Evolutionary conservation across 352 stramenopile genomes (phyloP).

Genomic region (Pythium apleroticum): DNA sequence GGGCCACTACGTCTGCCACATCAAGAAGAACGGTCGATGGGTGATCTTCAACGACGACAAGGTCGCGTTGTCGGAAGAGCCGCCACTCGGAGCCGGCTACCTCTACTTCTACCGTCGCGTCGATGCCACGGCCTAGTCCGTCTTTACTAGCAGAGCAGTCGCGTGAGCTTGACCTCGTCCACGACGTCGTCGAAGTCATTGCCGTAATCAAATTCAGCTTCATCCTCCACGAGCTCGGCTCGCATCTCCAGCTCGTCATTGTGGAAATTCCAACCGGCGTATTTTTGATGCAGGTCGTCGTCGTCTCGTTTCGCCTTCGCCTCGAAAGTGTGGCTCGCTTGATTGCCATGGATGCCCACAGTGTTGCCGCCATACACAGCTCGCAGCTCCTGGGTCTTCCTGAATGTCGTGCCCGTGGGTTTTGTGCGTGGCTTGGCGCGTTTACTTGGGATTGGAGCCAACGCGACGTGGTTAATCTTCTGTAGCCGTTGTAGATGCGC

Average conservation of each 20-base stretch:
- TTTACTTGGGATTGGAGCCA: not conserved
- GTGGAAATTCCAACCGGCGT: constrained; percentile 26
- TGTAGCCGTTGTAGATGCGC: constrained; percentile 3
- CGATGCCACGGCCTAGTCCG: constrained; percentile 28
- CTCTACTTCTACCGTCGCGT: constrained; percentile 93
- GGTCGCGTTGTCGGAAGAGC: constrained; percentile 93
- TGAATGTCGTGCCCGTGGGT: not conserved
- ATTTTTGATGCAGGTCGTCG: constrained; percentile 19
- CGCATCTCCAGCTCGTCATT: constrained; percentile 27
- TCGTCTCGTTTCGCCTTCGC: not conserved
- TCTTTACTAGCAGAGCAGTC: constrained; percentile 45
- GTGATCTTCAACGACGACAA: constrained; percentile 99
- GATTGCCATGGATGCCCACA: not conserved
- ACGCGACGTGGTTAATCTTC: not conserved
- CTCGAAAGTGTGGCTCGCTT: not conserved
- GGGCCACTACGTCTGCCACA: constrained; percentile 98
- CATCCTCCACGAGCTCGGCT: constrained; percentile 31
- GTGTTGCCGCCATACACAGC: constrained; percentile 7
- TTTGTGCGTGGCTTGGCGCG: constrained; percentile 12
- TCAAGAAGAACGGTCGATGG: constrained; percentile 97
- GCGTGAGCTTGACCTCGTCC: constrained; percentile 57
- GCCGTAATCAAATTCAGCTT: constrained; percentile 63
- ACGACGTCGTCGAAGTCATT: constrained; percentile 84
- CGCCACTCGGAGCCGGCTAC: constrained; percentile 94
- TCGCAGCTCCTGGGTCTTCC: constrained; percentile 22